Evolutionary conservation across 768 basidiomycete genomes (phyloP), one percentile per base, ranked within the genome.

Genomic region (Dioszegia aurantiaca): DNA sequence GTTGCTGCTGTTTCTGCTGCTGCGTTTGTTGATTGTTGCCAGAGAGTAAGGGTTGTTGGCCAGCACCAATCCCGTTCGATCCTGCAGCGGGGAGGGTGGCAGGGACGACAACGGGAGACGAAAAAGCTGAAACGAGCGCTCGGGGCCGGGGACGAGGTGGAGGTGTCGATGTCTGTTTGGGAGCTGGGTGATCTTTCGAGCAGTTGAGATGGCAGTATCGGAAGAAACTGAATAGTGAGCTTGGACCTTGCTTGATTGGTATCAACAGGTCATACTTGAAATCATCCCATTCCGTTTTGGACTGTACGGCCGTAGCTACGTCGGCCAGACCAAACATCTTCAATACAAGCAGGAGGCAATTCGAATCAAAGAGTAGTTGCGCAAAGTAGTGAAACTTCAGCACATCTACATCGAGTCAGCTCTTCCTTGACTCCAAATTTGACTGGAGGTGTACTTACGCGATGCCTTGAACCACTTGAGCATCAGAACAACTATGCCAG

Each of bases 321-420:
- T 99, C 95, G 74, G 92, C 89, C 62, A 97, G 76, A n/a, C 93
- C 90, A 75, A 98, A 97, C 87, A 97, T 95, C 80, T 97, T 97
- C 67, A 99, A 79, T 48, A 98, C 89, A 28, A 98, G 81, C 28
- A 98, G 79, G 12, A 97, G 78, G 72, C 92, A 94, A 69, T 98
- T 98, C 23, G 91, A 93, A 67, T 98, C 94, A 42, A 99, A 84
- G 8, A 99, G 80, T 31, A 90, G 84, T 75, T 94, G 92, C n/a
- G 91, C 91, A 23, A 99, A 82, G 75, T 97, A 91, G 76, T 99
- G 93, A 73, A 95, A 97, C 74, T 99, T 98, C 88, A 99, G 93
- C 19, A 87, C 85, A 78, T 98, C 94, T 98, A 23, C 23, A 14
- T 19, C 26, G 31, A n/a, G 33, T 39, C 27, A 44, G 27, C 31